Evolutionary conservation across 2,329 filamentous ascomycete species (phyloP).

Genomic region (Huntiella savannae): DNA sequence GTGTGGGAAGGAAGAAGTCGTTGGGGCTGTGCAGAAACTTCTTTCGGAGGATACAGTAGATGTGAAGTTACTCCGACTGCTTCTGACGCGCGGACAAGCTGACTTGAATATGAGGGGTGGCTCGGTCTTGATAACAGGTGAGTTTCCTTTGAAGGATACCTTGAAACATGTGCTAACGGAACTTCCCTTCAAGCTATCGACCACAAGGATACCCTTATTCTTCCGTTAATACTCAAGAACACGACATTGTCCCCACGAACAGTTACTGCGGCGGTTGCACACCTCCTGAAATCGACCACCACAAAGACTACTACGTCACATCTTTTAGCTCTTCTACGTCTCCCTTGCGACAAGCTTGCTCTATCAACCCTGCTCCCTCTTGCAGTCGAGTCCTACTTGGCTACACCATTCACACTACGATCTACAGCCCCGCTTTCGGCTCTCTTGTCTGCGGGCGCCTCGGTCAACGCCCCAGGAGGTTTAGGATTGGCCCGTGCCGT

Average conservation of each 20-base stretch:
- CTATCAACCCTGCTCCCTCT: constrained; percentile 28
- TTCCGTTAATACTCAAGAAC: constrained; percentile 27
- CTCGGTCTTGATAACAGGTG: constrained; percentile 22
- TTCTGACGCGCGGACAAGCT: constrained; percentile 32
- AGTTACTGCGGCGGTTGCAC: constrained; percentile 24
- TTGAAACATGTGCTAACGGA: constrained; percentile 8
- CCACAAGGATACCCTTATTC: constrained; percentile 27
- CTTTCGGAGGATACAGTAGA: constrained; percentile 29
- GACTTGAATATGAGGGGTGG: constrained; percentile 32
- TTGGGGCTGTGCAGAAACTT: constrained; percentile 23
- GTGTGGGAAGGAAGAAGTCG: constrained; percentile 24
- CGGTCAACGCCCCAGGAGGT: constrained; percentile 34
- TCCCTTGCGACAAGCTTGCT: constrained; percentile 21
- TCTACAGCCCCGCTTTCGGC: constrained; percentile 26
- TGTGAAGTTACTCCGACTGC: constrained; percentile 26
- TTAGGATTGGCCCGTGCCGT: constrained; percentile 33
- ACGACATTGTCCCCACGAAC: constrained; percentile 27
- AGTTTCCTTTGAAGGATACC: constrained; percentile 4
- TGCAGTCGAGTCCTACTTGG: constrained; percentile 29
- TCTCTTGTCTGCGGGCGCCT: constrained; percentile 31
- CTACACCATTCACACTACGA: constrained; percentile 20
- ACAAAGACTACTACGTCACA: constrained; percentile 30
- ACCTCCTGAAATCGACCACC: constrained; percentile 23
- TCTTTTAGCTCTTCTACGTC: constrained; percentile 26
- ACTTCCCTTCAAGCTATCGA: constrained; percentile 17